phyloP scores from a whole-genome alignment of 495 filamentous ascomycete genomes.

The Aspergillus taichungensis region DNA sequence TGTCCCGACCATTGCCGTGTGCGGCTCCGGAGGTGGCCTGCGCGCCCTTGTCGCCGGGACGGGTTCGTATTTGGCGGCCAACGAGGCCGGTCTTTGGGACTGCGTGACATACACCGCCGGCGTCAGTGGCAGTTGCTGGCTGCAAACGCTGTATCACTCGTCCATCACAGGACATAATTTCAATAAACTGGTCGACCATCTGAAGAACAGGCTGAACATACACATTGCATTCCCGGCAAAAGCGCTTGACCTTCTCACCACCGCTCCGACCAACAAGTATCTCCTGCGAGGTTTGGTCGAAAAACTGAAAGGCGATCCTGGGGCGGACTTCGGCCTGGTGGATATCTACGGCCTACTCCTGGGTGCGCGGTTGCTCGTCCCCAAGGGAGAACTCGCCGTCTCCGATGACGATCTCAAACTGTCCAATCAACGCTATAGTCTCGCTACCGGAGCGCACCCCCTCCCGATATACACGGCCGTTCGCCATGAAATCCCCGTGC shows the following conservation, averaged over 20 bases:
- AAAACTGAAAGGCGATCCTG: slow-evolving; percentile 73
- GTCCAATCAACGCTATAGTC: slow-evolving; percentile 67
- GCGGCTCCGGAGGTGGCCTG: slow-evolving; percentile 85
- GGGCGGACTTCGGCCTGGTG: slow-evolving; percentile 79
- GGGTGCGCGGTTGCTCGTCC: slow-evolving; percentile 74
- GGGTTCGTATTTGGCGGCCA: slow-evolving; percentile 69
- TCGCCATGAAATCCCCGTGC: slow-evolving; percentile 84
- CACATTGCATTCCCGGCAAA: slow-evolving; percentile 89
- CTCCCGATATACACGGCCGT: slow-evolving; percentile 93
- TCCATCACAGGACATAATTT: slow-evolving; percentile 59
- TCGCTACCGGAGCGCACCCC: slow-evolving; percentile 68
- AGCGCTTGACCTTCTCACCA: slow-evolving; percentile 65
- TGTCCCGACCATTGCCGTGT: slow-evolving; percentile 85
- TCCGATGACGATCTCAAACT: slow-evolving; percentile 75
- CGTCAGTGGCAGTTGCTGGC: slow-evolving; percentile 92
- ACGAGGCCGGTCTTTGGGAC: slow-evolving; percentile 82
- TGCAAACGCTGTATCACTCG: slow-evolving; percentile 85
- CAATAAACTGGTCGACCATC: slow-evolving; percentile 62
- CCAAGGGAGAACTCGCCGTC: slow-evolving; percentile 70
- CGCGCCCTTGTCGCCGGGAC: slow-evolving; percentile 83
- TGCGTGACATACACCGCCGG: slow-evolving; percentile 91
- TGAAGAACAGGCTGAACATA: slow-evolving; percentile 73
- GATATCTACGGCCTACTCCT: slow-evolving; percentile 86
- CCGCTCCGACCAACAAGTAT: slow-evolving; percentile 84
- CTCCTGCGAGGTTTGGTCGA: slow-evolving; percentile 83